A percentile compares a stretch with the other conserved stretches of the same genome.
phyloP scores from a whole-genome alignment of 2,329 filamentous ascomycete genomes.

The Neofusicoccum parvum region DNA sequence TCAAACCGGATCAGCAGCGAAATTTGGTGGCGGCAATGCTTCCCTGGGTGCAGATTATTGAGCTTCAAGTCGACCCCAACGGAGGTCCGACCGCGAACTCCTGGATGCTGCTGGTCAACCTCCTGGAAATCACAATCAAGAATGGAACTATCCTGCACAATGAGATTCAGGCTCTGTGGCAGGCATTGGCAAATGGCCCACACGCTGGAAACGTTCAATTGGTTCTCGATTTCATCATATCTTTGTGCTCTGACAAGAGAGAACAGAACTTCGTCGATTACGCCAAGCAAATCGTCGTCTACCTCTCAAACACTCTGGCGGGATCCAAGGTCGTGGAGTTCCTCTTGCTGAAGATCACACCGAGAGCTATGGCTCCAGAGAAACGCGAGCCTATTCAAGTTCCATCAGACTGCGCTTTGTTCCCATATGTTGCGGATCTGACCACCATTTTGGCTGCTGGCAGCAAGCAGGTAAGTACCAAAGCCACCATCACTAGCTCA shows the following conservation, averaged over 20 bases:
- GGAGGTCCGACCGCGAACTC: constrained; percentile 88
- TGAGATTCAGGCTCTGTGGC: constrained; percentile 96
- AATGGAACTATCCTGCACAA: constrained; percentile 88
- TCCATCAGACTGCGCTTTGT: constrained; percentile 70
- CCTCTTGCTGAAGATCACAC: constrained; percentile 83
- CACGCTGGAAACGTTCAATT: constrained; percentile 92
- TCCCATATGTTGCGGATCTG: constrained; percentile 91
- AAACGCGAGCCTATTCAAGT: constrained; percentile 35
- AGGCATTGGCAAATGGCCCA: constrained; percentile 89
- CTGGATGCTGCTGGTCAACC: constrained; percentile 91
- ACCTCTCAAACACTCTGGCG: constrained; percentile 81
- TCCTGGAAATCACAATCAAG: constrained; percentile 95
- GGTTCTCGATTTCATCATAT: constrained; percentile 95
- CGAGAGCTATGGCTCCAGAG: constrained; percentile 89
- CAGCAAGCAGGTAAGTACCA: constrained; percentile 69
- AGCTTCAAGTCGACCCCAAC: constrained; percentile 87
- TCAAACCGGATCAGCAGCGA: constrained; percentile 79
- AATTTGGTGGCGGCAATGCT: constrained; percentile 94
- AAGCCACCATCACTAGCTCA: background rate
- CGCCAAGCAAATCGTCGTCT: constrained; percentile 97
- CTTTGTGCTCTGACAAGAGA: constrained; percentile 84
- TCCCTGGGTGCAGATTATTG: constrained; percentile 94
- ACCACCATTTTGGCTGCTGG: constrained; percentile 77
- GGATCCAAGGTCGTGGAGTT: constrained; percentile 95
- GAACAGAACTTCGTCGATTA: constrained; percentile 99